Evolutionary conservation across 139 green algal species (phyloP), one percentile per base, ranked within the genome.

Genomic region (Chlamydomonas urium): DNA sequence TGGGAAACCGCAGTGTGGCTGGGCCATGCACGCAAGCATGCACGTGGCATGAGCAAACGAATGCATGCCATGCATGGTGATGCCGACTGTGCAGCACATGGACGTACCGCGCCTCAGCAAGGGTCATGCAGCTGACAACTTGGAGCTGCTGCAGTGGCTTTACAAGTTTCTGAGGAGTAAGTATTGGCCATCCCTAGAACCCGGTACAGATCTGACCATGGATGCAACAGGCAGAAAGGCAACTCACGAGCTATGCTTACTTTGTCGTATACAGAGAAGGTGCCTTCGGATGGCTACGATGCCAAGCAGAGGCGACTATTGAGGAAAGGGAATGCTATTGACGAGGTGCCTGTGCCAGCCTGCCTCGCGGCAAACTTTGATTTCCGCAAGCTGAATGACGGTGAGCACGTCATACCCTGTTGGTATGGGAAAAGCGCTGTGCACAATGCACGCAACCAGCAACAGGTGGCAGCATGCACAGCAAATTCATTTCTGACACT

Each of bases 91-190:
- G 29, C 60, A 67, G 60, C 8, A 32, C n/a, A 67, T 67, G 14
- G 32, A 42, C 42, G 60, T 67, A 8, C 17, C 60, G 4, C 10
- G 29, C 6, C 60, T 67, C 19, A 67, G 60, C 33, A 67, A 45
- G 29, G 60, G 60, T 10, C 31, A 45, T 45, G 32, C 60, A 47
- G 60, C 21, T 6, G 60, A 67, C 32, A 67, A 67, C 29, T 45
- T 67, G 60, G 60, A 67, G 29, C 60, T 67, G 32, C 60, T 67
- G 5, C 60, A 67, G 33, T 67, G n/a, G 8, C n/a, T 67, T 26
- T 67, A 45, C 60, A 67, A 67, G 29, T 67, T 32, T 21, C 33
- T 67, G 33, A 67, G 42, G 33, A 67, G 60, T 67, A 26, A 47
- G 60, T 67, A 24, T 29, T 29, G 53, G 53, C 5, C 10, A 62